A percentile compares a stretch with the other conserved stretches of the same genome.
Evolutionary conservation across 805 yeast species (phyloP).

Genomic region (Metschnikowia cubensis): DNA sequence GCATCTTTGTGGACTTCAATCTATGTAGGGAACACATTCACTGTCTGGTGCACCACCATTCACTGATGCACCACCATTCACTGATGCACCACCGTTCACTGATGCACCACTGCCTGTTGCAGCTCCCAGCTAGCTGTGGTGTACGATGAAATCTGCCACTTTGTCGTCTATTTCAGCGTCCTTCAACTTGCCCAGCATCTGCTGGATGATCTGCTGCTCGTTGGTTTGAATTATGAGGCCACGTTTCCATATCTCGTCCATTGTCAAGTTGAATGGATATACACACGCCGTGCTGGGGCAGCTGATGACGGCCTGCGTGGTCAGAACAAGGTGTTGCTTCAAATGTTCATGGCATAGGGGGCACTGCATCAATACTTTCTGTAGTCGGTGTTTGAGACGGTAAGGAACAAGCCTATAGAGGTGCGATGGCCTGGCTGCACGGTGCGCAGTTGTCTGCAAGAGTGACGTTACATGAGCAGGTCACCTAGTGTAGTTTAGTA

Average conservation of each 20-base stretch:
- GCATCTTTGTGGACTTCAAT: not conserved
- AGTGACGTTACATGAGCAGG: too few relatives aligned
- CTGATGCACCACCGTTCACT: too few relatives aligned
- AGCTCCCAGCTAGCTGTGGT: not conserved
- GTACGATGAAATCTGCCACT: slow-evolving; percentile 24
- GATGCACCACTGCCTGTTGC: too few relatives aligned
- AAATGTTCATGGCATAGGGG: slow-evolving; percentile 27
- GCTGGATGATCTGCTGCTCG: slow-evolving; percentile 24
- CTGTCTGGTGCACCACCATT: too few relatives aligned
- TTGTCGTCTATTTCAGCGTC: slow-evolving; percentile 23
- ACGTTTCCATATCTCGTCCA: slow-evolving; percentile 25
- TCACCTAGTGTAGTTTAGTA: too few relatives aligned
- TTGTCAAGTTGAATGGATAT: slow-evolving; percentile 31
- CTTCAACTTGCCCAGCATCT: slow-evolving; percentile 25
- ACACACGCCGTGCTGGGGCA: slow-evolving; percentile 28
- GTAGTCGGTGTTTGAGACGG: not conserved
- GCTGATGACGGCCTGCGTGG: slow-evolving; percentile 23
- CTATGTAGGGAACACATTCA: not conserved
- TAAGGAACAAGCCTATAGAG: not conserved
- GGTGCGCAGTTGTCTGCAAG: not conserved
- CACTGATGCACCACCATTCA: too few relatives aligned
- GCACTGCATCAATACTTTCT: slow-evolving; percentile 19
- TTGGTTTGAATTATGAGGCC: slow-evolving; percentile 21
- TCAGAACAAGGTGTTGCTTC: slow-evolving; percentile 25
- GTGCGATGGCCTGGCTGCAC: slow-evolving; percentile 1